Conservation (phyloP, 768 basidiomycete genomes). For the Lentinula sp. region DNA sequence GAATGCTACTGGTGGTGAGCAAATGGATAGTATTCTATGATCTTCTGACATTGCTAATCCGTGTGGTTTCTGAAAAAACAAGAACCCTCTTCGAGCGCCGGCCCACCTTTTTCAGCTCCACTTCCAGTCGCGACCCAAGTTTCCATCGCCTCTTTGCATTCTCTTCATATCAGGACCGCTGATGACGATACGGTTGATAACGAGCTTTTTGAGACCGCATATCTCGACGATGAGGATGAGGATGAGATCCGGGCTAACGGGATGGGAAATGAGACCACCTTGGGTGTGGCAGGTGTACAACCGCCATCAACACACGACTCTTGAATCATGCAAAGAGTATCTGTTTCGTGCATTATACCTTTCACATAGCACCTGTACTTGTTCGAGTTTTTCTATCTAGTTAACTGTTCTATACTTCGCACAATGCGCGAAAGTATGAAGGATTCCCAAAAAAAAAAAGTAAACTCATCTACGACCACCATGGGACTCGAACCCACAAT, state of each 20-base stretch:
- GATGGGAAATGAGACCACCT: not conserved
- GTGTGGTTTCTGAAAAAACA: not conserved
- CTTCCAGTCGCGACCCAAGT: not conserved
- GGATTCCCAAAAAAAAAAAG: too few relatives aligned
- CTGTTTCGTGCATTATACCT: too few relatives aligned
- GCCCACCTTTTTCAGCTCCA: not conserved
- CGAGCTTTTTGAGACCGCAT: not conserved
- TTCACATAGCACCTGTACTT: too few relatives aligned
- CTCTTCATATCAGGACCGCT: not conserved
- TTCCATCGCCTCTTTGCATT: not conserved
- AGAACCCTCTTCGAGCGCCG: not conserved
- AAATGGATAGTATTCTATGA: too few relatives aligned
- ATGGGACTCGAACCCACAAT: slow-evolving; percentile 8
- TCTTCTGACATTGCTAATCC: too few relatives aligned
- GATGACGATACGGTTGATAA: not conserved
- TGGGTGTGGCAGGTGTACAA: not conserved
- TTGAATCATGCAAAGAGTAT: too few relatives aligned
- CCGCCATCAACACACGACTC: not conserved
- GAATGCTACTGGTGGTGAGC: not conserved
- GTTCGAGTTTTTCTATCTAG: too few relatives aligned
- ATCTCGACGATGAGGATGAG: not conserved
- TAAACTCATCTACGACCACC: slow-evolving; percentile 1
- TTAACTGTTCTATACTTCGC: too few relatives aligned
- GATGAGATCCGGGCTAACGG: not conserved
- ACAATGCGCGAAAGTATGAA: too few relatives aligned